phyloP scores from a whole-genome alignment of 2,329 filamentous ascomycete species.

The Penicillium janthinellum region DNA sequence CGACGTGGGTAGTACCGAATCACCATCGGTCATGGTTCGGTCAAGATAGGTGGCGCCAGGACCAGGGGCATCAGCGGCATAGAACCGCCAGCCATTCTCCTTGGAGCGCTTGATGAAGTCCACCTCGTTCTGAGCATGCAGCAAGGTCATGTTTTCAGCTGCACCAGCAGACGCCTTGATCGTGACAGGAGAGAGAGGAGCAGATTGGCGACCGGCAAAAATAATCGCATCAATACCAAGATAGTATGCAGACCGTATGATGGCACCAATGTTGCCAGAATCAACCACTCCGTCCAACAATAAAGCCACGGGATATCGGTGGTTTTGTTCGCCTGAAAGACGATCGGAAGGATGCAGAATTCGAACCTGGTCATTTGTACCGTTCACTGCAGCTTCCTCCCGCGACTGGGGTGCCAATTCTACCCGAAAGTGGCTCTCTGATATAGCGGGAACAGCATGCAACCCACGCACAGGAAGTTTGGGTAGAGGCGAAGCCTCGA shows the following conservation, averaged over 20 bases:
- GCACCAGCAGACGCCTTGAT: slow-evolving; percentile 89
- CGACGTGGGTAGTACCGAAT: slow-evolving; percentile 50
- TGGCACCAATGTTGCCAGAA: slow-evolving; percentile 85
- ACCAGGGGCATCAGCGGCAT: slow-evolving; percentile 65
- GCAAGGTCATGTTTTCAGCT: slow-evolving; percentile 74
- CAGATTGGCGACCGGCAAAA: slow-evolving; percentile 72
- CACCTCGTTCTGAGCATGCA: slow-evolving; percentile 67
- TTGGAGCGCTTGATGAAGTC: slow-evolving; percentile 71
- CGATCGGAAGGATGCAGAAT: slow-evolving; percentile 27
- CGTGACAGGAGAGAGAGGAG: slow-evolving; percentile 72
- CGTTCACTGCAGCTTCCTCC: slow-evolving; percentile 76
- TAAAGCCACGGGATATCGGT: slow-evolving; percentile 44
- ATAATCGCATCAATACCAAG: slow-evolving; percentile 85
- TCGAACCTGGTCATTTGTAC: slow-evolving; percentile 56
- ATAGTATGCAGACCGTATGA: slow-evolving; percentile 85
- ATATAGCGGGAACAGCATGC: slow-evolving; percentile 49
- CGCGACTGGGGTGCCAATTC: slow-evolving; percentile 66
- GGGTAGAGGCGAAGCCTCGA: slow-evolving; percentile 84
- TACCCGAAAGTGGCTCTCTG: slow-evolving; percentile 59
- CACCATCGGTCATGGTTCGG: slow-evolving; percentile 10
- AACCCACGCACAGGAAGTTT: slow-evolving; percentile 67
- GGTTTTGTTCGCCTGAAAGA: slow-evolving; percentile 8
- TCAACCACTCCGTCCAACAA: slow-evolving; percentile 63
- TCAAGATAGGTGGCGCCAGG: slow-evolving; percentile 30
- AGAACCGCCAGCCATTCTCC: slow-evolving; percentile 77